phyloP scores from a whole-genome alignment of 306 rosid species.

The Citrullus mucosospermus region DNA sequence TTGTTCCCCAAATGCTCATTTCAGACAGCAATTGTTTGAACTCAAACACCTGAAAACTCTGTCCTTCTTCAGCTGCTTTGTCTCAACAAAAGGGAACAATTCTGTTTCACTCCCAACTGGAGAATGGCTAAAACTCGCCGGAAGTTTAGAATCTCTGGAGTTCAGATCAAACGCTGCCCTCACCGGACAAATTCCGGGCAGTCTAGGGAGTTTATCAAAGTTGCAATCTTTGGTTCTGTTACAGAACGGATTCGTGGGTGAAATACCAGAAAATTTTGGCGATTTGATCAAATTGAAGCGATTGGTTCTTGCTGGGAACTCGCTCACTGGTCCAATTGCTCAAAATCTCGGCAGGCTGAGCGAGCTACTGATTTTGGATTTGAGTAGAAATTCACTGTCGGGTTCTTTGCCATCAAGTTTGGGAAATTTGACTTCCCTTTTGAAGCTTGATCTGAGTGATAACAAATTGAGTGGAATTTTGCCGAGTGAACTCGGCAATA shows the following conservation, averaged over 20 bases:
- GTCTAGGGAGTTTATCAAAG: slow-evolving; percentile 44
- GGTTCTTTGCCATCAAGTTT: slow-evolving; percentile 48
- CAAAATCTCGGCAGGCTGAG: slow-evolving; percentile 28
- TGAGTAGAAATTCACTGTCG: slow-evolving; percentile 57
- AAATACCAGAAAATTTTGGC: slow-evolving; percentile 45
- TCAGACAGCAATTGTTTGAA: slow-evolving; percentile 43
- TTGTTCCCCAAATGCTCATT: slow-evolving; percentile 40
- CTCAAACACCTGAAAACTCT: slow-evolving; percentile 52
- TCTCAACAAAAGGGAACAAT: slow-evolving; percentile 22
- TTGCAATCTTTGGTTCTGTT: slow-evolving; percentile 59
- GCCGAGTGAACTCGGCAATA: slow-evolving; percentile 22
- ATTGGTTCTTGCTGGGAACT: slow-evolving; percentile 55
- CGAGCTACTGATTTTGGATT: slow-evolving; percentile 55
- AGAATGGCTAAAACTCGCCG: slow-evolving; percentile 55
- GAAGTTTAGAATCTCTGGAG: slow-evolving; percentile 57
- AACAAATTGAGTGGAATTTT: slow-evolving; percentile 47
- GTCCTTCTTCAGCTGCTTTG: slow-evolving; percentile 66
- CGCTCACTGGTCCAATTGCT: slow-evolving; percentile 44
- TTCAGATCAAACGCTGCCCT: slow-evolving; percentile 67
- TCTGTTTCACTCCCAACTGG: slow-evolving; percentile 36
- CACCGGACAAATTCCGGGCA: slow-evolving; percentile 40
- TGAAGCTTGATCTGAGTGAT: slow-evolving; percentile 78
- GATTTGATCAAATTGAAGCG: slow-evolving; percentile 38
- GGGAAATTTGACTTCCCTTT: slow-evolving; percentile 42
- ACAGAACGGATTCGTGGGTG: slow-evolving; percentile 56